Evolutionary conservation across 495 filamentous ascomycete species (phyloP), one percentile per base, ranked within the genome.

Genomic region (Usnea hakonensis): DNA sequence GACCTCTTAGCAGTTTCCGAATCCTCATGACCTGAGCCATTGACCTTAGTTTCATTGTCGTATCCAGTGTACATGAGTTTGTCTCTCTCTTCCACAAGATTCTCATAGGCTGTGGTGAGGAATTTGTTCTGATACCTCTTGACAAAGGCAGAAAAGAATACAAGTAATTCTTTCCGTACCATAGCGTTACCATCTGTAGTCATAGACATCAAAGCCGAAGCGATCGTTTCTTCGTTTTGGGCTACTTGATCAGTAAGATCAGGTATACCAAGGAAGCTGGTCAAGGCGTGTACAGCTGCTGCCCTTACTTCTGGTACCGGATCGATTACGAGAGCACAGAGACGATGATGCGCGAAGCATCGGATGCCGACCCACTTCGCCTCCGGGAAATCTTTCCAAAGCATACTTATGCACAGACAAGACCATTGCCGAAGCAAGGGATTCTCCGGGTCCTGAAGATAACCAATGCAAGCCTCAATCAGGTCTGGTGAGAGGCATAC

Each of bases 341-440:
- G 81, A 66, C 89, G 86, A 55, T 84, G 75, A 40, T 90, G 89
- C 10, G 92, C 94, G 62, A 83, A 81, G 67, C 87, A 88, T 52
- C 89, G 79, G 62, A 97, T 95, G 21, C 90, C 94, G 70, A 87
- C 83, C 90, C 91, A 96, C 71, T 97, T 97, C 3, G 91, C 93
- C 65, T 96, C 91, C 0, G 91, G 83, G 56, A 89, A 88, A 70
- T 95, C 88, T 38, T 82, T 81, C 93, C 95, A 99, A 9, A 99
- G 81, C 77, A 96, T 92, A 70, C 93, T 96, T 41, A 99, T 85
- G 73, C 92, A 97, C 6, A 99, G 82, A 71, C 91, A 96, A 14
- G 91, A 91, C 94, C 95, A 99, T 74, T 97, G 94, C 28, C 95
- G 82, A 40, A 99, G 78, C 19, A 97, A 74, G 5, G 91, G 89